Conservation (phyloP, 2,329 filamentous ascomycete species). For the Fusarium temperatum region DNA sequence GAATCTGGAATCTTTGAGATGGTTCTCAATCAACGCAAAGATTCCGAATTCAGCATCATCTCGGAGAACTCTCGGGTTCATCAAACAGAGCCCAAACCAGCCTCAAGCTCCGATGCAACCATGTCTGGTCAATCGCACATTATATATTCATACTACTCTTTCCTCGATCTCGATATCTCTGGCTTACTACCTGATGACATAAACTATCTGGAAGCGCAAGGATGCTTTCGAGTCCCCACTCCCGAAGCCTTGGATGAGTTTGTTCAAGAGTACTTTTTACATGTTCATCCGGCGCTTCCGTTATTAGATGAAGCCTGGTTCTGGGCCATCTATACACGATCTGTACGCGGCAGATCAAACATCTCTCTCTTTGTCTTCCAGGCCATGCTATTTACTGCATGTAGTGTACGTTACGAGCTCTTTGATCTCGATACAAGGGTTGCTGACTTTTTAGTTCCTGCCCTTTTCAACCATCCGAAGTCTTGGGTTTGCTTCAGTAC, state of each 20-base stretch:
- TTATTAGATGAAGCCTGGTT: not conserved
- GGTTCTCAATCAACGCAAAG: not conserved
- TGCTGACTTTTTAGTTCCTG: constrained; percentile 10
- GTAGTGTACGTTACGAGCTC: constrained; percentile 2
- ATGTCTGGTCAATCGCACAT: constrained; percentile 4
- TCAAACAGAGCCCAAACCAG: not conserved
- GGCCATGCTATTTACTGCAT: constrained; percentile 24
- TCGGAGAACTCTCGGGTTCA: not conserved
- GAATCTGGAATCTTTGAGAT: not conserved
- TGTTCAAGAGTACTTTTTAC: not conserved
- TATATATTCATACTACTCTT: constrained; percentile 20
- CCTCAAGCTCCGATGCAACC: not conserved
- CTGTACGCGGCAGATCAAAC: not conserved
- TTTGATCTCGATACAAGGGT: too few species aligned
- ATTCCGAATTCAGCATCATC: not conserved
- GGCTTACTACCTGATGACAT: constrained; percentile 5
- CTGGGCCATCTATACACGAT: constrained; percentile 13
- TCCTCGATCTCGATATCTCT: constrained; percentile 16
- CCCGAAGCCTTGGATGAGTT: constrained; percentile 6
- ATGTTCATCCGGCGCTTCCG: not conserved
- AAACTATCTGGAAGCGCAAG: constrained; percentile 18
- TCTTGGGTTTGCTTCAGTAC: constrained; percentile 17
- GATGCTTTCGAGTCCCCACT: constrained; percentile 21
- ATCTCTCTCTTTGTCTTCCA: constrained; percentile 21
- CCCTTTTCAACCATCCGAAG: not conserved